Percentiles rank a stretch among this genome's conserved stretches.
These are phyloP conservation scores for Orbilia javanica DNA, from an alignment of 2,329 filamentous ascomycete genomes.

Conservation along the genomic window DNA sequence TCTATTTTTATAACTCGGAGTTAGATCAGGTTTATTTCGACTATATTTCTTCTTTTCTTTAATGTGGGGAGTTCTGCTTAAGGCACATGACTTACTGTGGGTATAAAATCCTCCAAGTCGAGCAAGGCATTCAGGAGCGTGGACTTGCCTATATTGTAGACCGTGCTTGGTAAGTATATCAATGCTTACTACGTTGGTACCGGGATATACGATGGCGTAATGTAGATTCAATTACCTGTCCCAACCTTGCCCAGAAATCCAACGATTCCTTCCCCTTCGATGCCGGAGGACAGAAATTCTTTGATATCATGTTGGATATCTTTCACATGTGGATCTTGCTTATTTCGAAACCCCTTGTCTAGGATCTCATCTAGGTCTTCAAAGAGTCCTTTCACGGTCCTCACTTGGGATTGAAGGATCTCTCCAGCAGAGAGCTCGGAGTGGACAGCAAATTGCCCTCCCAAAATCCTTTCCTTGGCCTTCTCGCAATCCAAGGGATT, in stretches of 20 bases:
- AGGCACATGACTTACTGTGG: conserved; percentile 18
- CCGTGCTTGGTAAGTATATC: too few relatives aligned
- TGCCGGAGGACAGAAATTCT: not conserved
- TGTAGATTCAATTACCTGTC: conserved; percentile 9
- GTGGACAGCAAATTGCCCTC: not conserved
- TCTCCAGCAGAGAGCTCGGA: not conserved
- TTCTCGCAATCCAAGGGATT: not conserved
- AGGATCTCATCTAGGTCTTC: not conserved
- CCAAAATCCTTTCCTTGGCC: not conserved
- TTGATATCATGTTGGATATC: conserved; percentile 12
- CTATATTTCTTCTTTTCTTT: too few relatives aligned
- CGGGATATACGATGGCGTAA: too few relatives aligned
- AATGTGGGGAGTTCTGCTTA: too few relatives aligned
- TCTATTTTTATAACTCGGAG: not conserved
- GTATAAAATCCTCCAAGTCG: conserved; percentile 16
- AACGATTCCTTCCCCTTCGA: conserved; percentile 22
- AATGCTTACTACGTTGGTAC: too few relatives aligned
- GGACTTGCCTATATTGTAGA: conserved; percentile 18
- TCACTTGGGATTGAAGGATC: not conserved
- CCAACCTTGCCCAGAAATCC: conserved; percentile 31
- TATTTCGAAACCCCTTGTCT: not conserved
- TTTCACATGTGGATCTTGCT: not conserved
- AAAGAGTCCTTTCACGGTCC: not conserved
- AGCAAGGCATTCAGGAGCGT: conserved; percentile 39
- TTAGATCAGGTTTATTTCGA: not conserved